A percentile compares a stretch with the other conserved stretches of the same genome.
Evolutionary conservation across 2,329 filamentous ascomycete species (phyloP).

Genomic region (Nemania serpens): DNA sequence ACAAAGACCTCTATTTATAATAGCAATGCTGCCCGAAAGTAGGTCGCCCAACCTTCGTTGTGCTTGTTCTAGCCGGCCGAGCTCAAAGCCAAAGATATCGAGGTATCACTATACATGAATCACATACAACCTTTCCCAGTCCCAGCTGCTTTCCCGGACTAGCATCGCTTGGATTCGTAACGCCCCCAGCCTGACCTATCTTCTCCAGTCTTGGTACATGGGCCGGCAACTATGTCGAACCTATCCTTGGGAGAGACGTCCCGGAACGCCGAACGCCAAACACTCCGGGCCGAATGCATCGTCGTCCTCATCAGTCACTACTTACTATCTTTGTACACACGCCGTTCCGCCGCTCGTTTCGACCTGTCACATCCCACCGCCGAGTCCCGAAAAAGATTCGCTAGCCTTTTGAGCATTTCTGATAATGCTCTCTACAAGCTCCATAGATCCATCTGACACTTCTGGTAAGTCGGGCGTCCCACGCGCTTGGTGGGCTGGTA

Average conservation of each 20-base stretch:
- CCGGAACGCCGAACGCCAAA: constrained; percentile 22
- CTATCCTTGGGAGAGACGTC: not conserved
- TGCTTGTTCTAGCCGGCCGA: not conserved
- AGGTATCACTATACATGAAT: constrained; percentile 6
- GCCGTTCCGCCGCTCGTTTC: too few relatives aligned
- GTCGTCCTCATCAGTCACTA: constrained; percentile 19
- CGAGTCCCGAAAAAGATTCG: constrained; percentile 20
- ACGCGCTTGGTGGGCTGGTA: not conserved
- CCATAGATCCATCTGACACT: constrained; percentile 42
- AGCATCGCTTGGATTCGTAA: not conserved
- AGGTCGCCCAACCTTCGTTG: constrained; percentile 2
- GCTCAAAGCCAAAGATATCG: not conserved
- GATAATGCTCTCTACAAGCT: constrained; percentile 43
- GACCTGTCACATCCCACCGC: not conserved
- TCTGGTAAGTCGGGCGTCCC: constrained; percentile 38
- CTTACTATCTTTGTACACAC: not conserved
- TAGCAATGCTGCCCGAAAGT: not conserved
- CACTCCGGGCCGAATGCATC: constrained; percentile 4
- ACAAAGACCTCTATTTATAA: constrained; percentile 1
- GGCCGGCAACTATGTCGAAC: not conserved
- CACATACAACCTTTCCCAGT: not conserved
- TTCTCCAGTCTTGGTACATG: constrained; percentile 7
- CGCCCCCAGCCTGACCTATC: not conserved
- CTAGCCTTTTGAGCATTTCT: constrained; percentile 42
- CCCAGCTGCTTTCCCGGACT: not conserved